These are phyloP conservation scores for Phtheirospermum japonicum DNA, from an alignment of 257 asterid genomes.

Conservation along the genomic window DNA sequence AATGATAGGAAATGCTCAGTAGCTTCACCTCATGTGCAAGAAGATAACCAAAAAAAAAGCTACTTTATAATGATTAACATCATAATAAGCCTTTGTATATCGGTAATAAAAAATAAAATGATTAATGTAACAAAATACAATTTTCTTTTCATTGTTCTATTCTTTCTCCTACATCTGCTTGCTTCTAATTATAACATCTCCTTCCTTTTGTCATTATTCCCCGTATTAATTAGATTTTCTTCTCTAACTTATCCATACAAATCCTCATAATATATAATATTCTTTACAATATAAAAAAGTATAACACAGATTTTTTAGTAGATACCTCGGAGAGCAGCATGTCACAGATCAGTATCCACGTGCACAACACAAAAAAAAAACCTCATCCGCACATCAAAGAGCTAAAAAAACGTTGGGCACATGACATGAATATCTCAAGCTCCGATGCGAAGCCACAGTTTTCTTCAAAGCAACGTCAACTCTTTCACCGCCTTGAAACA, in stretches of 20 bases:
- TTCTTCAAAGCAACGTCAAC: slow-evolving; percentile 57
- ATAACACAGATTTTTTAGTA: slow-evolving; percentile 22
- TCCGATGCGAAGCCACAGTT: slow-evolving; percentile 62
- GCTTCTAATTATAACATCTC: slow-evolving; percentile 7
- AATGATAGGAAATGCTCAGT: too few relatives aligned
- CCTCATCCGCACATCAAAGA: background rate
- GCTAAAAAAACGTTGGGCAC: slow-evolving; percentile 39
- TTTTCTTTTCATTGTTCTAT: background rate
- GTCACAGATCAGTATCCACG: slow-evolving; percentile 26
- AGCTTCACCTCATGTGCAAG: too few relatives aligned
- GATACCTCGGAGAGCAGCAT: slow-evolving; percentile 30
- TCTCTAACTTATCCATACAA: slow-evolving; percentile 20
- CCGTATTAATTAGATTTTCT: background rate
- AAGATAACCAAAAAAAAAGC: too few relatives aligned
- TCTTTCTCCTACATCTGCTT: background rate
- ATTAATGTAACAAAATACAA: background rate
- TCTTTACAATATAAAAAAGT: slow-evolving; percentile 20
- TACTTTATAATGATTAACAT: too few relatives aligned
- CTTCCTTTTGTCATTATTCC: background rate
- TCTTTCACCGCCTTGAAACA: slow-evolving; percentile 72
- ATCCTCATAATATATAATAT: background rate
- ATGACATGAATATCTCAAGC: slow-evolving; percentile 72
- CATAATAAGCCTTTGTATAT: too few relatives aligned
- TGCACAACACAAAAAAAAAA: background rate
- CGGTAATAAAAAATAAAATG: background rate